Conservation (phyloP, 768 basidiomycete genomes). For the Dentipellis fragilis region DNA sequence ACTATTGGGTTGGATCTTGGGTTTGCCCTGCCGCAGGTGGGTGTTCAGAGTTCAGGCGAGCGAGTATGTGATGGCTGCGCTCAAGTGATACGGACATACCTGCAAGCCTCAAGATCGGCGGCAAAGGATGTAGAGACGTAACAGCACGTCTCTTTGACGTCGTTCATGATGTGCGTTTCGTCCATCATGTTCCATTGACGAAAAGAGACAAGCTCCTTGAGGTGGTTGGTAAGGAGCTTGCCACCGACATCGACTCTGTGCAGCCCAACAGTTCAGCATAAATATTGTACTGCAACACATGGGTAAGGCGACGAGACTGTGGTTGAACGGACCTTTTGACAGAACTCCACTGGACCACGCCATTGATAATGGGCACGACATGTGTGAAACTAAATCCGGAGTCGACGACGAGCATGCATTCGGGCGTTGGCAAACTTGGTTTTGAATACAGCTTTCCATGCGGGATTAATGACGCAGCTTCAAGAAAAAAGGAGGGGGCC, state of each 20-base stretch:
- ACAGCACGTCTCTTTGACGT: constrained; percentile 85
- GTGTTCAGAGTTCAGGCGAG: neutral
- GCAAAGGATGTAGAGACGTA: constrained; percentile 71
- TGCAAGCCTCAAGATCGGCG: constrained; percentile 65
- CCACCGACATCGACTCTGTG: constrained; percentile 88
- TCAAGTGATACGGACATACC: constrained; percentile 37
- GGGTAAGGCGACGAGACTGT: constrained; percentile 1
- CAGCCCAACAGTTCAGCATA: neutral
- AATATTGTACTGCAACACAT: no score
- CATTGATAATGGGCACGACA: constrained; percentile 72
- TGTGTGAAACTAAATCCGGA: constrained; percentile 94
- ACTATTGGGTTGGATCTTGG: constrained; percentile 59
- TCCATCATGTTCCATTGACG: constrained; percentile 99
- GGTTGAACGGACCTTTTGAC: constrained; percentile 55
- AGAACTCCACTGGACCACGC: constrained; percentile 66
- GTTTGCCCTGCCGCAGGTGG: constrained; percentile 30
- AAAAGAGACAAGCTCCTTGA: constrained; percentile 89
- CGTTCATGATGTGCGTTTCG: constrained; percentile 88
- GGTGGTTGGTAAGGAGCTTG: constrained; percentile 89
- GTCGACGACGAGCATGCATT: constrained; percentile 79
- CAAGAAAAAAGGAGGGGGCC: neutral
- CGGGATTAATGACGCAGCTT: constrained; percentile 75
- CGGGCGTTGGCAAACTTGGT: constrained; percentile 42
- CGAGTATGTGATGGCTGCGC: constrained; percentile 3
- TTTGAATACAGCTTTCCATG: constrained; percentile 60